These are phyloP conservation scores for Tulasnella sp. DNA, from an alignment of 768 basidiomycete species.

Conservation along the genomic window DNA sequence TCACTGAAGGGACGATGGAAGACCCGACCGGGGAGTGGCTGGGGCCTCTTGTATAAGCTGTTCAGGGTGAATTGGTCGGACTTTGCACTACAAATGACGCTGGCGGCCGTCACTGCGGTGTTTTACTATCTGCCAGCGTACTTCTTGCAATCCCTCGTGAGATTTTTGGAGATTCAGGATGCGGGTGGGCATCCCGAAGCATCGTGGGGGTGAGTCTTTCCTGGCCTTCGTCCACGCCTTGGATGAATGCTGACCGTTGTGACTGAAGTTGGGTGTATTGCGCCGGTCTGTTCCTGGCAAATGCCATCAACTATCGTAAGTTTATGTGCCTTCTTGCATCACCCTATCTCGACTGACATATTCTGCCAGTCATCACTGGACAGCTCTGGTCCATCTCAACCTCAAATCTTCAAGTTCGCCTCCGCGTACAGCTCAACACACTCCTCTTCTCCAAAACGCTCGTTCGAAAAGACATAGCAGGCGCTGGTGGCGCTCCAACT, in stretches of 20 bases:
- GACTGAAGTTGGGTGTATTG: conserved; percentile 31
- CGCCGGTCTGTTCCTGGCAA: conserved; percentile 40
- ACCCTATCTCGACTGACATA: neutral
- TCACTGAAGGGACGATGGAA: conserved; percentile 40
- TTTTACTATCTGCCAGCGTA: conserved; percentile 53
- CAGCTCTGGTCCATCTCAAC: conserved; percentile 54
- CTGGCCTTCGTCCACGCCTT: neutral
- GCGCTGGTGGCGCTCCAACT: conserved; percentile 31
- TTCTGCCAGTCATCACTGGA: conserved; percentile 39
- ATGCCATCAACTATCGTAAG: conserved; percentile 36
- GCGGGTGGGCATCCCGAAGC: conserved; percentile 22
- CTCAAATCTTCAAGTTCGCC: conserved; percentile 55
- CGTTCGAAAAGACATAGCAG: conserved; percentile 73
- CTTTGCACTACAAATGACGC: conserved; percentile 34
- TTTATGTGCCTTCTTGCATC: neutral
- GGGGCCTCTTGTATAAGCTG: conserved; percentile 50
- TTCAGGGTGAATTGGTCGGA: conserved; percentile 42
- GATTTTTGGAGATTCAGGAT: conserved; percentile 29
- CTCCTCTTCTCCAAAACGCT: conserved; percentile 78
- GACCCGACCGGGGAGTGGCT: conserved; percentile 43
- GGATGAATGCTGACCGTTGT: conserved; percentile 14
- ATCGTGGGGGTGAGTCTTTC: conserved; percentile 13
- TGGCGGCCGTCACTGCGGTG: conserved; percentile 48
- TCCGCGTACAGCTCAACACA: conserved; percentile 73
- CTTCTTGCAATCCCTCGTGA: conserved; percentile 29